A percentile compares a stretch with the other conserved stretches of the same genome.
Conservation (phyloP, 352 stramenopile species). For the Elongisporangium senticosum region DNA sequence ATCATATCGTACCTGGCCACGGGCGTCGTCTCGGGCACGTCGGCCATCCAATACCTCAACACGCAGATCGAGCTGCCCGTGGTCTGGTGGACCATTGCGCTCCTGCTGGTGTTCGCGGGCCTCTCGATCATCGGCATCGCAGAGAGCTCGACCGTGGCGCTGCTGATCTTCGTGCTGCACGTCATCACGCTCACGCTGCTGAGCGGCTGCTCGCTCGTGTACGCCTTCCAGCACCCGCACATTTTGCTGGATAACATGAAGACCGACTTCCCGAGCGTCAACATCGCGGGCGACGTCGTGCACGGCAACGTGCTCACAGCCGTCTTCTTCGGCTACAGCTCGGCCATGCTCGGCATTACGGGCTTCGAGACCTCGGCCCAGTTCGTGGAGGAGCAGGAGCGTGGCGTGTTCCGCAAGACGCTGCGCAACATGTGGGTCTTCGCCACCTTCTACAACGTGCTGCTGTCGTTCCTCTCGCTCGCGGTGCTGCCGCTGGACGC, state of each 20-base stretch:
- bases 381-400: conserved; percentile 88
- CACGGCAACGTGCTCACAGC: conserved; percentile 45
- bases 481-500: conserved; percentile 70
- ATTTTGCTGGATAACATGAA: conserved; percentile 64
- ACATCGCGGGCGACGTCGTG: conserved; percentile 28
- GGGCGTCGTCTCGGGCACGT: conserved; percentile 63
- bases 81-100: conserved; percentile 30
- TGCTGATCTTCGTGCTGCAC: conserved; percentile 83
- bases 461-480: conserved; percentile 79
- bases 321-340: conserved; percentile 76
- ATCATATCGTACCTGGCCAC: conserved; percentile 92
- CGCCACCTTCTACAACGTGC: conserved; percentile 84
- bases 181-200: conserved; percentile 75
- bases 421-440: conserved; percentile 84
- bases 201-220: conserved; percentile 51
- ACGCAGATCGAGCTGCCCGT: conserved; percentile 41
- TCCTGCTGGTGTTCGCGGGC: conserved; percentile 82
- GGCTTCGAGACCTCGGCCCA: conserved; percentile 90
- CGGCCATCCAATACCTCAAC: conserved; percentile 55
- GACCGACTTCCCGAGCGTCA: conserved; percentile 52
- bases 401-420: conserved; percentile 77
- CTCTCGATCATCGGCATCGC: conserved; percentile 83
- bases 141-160: conserved; percentile 78
- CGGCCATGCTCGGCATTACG: conserved; percentile 87
- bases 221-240: conserved; percentile 49